Base-by-base conservation (phyloP, 495 filamentous ascomycete species). In the Amniculicola lignicola region DNA sequence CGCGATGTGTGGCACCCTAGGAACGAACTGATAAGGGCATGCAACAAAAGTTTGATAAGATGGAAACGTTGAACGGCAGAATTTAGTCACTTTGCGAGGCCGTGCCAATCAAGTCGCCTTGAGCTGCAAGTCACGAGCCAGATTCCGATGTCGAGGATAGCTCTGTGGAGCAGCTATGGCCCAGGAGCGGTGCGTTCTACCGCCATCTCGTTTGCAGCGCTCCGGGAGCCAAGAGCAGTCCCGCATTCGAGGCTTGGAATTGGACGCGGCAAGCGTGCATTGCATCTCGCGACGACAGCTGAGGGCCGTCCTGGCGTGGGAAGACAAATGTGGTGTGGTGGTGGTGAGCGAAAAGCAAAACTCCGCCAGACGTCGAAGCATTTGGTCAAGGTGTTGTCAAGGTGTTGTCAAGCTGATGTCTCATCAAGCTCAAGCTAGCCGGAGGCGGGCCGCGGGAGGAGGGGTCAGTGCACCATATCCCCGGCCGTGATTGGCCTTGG, bases 41-140 rank as follows among this genome's bases (percentile, higher is more conserved):
- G 23, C 37, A 35, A 50, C n/a, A 25, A 5, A 43, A 1, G 21
- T 49, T 50, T 44, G 60, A 63, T 62, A 62, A 62, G 59, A 40
- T 24, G 43, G 16, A 55, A 54, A 50, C 43, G 50, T 41, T 62
- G 52, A 57, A 47, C 45, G 51, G 39, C 24, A 14, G 28, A 28
- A 45, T 61, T 62, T 62, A 62, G 59, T 57, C 59, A 62, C 46
- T 43, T 49, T 23, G 21, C 37, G 15, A 9, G 22, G 42, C 24
- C 12, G n/a, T 33, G 39, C 58, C 45, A 55, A 61, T 56, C 46
- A 51, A n/a, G 14, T 35, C 29, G 15, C 10, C 14, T 19, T 2
- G 18, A 43, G 4, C 18, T 27, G 15, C 14, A 14, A 12, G 47
- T 61, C 51, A 56, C 49, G 48, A 59, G 56, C 39, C 48, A 21